Percentiles rank a stretch among this genome's conserved stretches.
phyloP scores from a whole-genome alignment of 2,329 filamentous ascomycete genomes.

The Catunica adiposa region DNA sequence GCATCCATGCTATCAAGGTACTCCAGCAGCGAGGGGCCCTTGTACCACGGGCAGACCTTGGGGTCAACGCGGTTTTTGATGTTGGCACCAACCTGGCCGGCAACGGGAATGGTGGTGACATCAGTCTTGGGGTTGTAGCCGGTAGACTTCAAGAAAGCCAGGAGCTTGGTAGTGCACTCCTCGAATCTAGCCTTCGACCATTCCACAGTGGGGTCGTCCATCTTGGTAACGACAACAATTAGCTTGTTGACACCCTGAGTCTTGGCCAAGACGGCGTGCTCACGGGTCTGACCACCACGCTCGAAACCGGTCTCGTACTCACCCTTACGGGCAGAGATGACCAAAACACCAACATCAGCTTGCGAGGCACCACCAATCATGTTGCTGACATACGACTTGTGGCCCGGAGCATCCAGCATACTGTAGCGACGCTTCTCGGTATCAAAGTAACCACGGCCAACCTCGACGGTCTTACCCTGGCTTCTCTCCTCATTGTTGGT shows the following conservation, averaged over 20 bases:
- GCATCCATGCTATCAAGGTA: conserved; percentile 89
- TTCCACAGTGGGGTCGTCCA: conserved; percentile 92
- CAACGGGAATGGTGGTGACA: conserved; percentile 89
- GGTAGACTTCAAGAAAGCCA: conserved; percentile 74
- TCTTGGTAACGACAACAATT: conserved; percentile 93
- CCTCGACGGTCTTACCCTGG: conserved; percentile 96
- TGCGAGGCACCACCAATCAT: conserved; percentile 96
- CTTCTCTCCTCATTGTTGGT: conserved; percentile 89
- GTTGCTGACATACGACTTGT: conserved; percentile 95
- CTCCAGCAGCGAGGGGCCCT: conserved; percentile 80
- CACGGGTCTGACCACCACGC: conserved; percentile 84
- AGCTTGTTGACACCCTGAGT: conserved; percentile 97
- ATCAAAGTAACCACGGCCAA: conserved; percentile 90
- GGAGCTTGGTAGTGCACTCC: conserved; percentile 81
- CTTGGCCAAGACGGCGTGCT: conserved; percentile 95
- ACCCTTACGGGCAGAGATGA: conserved; percentile 91
- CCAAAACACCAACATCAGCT: conserved; percentile 83
- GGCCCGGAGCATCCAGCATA: conserved; percentile 88
- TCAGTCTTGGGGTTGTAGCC: conserved; percentile 92
- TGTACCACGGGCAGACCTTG: conserved; percentile 64
- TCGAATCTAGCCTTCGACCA: conserved; percentile 89
- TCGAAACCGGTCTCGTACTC: conserved; percentile 99
- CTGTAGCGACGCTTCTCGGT: conserved; percentile 92
- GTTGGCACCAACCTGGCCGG: conserved; percentile 68
- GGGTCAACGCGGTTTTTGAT: conserved; percentile 79